Evolutionary conservation across 495 filamentous ascomycete species (phyloP), one percentile per base, ranked within the genome.

Genomic region (Darksidea phi): DNA sequence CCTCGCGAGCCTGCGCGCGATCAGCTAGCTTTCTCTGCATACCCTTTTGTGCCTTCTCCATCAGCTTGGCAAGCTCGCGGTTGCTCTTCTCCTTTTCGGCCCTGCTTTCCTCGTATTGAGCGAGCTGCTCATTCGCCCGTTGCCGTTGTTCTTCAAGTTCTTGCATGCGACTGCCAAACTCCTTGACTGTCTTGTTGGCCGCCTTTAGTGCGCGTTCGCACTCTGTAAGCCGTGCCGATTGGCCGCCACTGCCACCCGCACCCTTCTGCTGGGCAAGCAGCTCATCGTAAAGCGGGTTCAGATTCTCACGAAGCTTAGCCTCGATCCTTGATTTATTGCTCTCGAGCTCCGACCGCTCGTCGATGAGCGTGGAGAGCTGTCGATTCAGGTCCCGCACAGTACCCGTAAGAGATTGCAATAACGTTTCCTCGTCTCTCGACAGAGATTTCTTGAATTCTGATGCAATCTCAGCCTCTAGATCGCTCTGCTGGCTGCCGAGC

Each of bases 371-470:
- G 47, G 87, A 84, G 70, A 88, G 86, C 64, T 88, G 81, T 51
- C 82, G 83, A 48, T 88, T 83, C 47, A 97, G 75, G 26, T 88
- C 84, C 64, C 91, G 87, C 17, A 90, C 84, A 0, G 79, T 77
- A 21, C 76, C 75, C 63, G 79, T 86, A 15, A 96, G 82, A 11
- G 77, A 77, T 60, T 95, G 89, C 2, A 99, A 78, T 64, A 82
- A 84, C 32, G 80, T 79, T 72, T 97, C 95, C 75, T 99, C 94
- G 23, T 86, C 84, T 10, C 80, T 79, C 17, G 87, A 88, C 23
- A 99, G 79, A 17, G 88, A 84, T 70, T 97, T 97, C 76, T 95
- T 95, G 79, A 97, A 97, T 15, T 91, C 85, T 3, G 91, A 88
- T 0, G 79, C 79, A 49, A 96, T 72, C 71, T 99, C 94, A 11